Percentiles rank a stretch among this genome's conserved stretches.
Evolutionary conservation across 768 basidiomycete genomes (phyloP).

Genomic region (Tricholoma furcatifolium): DNA sequence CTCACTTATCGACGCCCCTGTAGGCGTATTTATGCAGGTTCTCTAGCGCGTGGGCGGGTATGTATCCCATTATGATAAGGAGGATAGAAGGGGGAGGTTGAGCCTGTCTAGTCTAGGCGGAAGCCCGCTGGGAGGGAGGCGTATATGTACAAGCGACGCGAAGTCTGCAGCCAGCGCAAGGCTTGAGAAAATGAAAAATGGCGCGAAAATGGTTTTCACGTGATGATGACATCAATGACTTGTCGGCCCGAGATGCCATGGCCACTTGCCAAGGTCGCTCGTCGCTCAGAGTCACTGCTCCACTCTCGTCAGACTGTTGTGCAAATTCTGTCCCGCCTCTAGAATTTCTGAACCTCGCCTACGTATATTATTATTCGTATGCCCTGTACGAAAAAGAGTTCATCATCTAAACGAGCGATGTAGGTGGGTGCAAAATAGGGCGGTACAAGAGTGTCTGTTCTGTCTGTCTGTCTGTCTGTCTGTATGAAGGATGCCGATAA

Average conservation of each 20-base stretch:
- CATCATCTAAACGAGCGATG: conserved; percentile 8
- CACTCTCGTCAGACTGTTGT: too few relatives aligned
- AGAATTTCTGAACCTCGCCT: neutral
- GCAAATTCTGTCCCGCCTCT: too few relatives aligned
- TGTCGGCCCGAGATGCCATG: too few relatives aligned
- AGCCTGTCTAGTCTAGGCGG: conserved; percentile 4
- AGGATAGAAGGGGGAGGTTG: neutral
- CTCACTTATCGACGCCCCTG: conserved; percentile 79
- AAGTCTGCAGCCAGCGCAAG: neutral
- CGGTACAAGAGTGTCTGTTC: neutral
- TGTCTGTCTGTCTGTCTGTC: too few relatives aligned
- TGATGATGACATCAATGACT: too few relatives aligned
- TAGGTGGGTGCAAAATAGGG: neutral
- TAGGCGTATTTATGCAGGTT: conserved; percentile 80
- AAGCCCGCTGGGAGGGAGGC: neutral
- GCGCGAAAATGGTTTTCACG: too few relatives aligned
- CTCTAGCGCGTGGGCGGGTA: conserved; percentile 64
- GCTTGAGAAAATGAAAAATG: neutral
- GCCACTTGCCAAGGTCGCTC: too few relatives aligned
- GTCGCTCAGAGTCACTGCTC: too few relatives aligned
- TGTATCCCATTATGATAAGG: conserved; percentile 51
- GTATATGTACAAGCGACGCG: conserved; percentile 6
- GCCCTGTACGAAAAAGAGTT: conserved; percentile 2
- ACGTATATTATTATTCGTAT: conserved; percentile 3
- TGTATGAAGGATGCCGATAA: too few relatives aligned